Conservation (phyloP, 805 yeast species). For the Debaryomyces castellii region DNA sequence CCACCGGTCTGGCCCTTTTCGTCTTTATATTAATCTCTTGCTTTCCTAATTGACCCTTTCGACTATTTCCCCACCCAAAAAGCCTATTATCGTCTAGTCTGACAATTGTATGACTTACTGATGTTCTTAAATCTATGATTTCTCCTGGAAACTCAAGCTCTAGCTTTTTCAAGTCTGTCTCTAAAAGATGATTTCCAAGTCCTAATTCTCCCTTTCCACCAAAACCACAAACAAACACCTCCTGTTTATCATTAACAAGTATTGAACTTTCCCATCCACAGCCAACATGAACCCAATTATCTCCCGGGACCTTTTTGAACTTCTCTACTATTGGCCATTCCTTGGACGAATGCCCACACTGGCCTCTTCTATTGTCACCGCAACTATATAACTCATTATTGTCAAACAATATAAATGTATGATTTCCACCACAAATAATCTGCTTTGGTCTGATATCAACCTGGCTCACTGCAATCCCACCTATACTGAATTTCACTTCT, state of each 20-base stretch:
- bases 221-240: constrained; percentile 54
- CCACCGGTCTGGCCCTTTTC: constrained; percentile 11
- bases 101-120: constrained; percentile 48
- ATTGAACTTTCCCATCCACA: constrained; percentile 84
- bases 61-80: constrained; percentile 68
- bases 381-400: constrained; percentile 54
- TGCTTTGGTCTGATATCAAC: constrained; percentile 28
- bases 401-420: constrained; percentile 59
- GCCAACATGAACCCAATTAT: constrained; percentile 45
- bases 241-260: constrained; percentile 40
- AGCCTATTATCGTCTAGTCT: constrained; percentile 40
- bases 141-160: constrained; percentile 3
- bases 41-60: constrained; percentile 55
- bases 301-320: constrained; percentile 20
- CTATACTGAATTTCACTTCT: constrained; percentile 12
- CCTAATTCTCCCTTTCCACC: constrained; percentile 82
- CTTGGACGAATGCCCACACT: constrained; percentile 38
- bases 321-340: constrained; percentile 3
- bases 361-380: constrained; percentile 62
- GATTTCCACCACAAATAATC: constrained; percentile 84
- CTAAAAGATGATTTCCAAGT: constrained; percentile 19
- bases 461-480: constrained; percentile 9
- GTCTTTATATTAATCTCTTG: background rate
- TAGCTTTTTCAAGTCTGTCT: constrained; percentile 9
- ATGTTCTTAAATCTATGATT: constrained; percentile 24